Base-by-base conservation (phyloP, 1,284 basidiomycete species). In the Meira miltonrushii region DNA sequence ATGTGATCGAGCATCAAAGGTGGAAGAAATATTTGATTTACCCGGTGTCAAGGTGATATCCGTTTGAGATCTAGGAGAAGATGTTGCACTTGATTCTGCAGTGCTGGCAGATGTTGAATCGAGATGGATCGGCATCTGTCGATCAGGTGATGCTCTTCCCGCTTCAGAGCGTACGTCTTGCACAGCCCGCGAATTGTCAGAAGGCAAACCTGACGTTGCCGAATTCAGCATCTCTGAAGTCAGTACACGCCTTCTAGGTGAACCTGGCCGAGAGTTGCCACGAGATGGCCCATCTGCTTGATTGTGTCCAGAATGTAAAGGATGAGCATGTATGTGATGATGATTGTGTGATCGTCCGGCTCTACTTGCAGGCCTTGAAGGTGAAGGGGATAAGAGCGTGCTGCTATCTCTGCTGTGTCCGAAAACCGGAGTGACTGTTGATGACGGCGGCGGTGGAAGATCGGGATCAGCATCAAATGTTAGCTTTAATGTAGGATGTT, bases 401-500 rank as follows among this genome's bases (percentile, higher is more conserved):
- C 43, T 56, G n/a, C n/a, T 57, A 19, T 39, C 50, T 39, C 50
- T 53, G 5, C 28, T 39, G 33, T 55, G 57, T 33, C 28, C 28
- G 6, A 55, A 43, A 15, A 21, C 4, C 6, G 41, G 19, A 21
- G 41, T 43, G 3, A 10, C 41, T n/a, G 41, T n/a, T 15, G 41
- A 43, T 9, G 19, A 38, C 33, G 54, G 55, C 15, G 56, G 53
- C 10, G 57, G 54, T 17, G 57, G 57, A 10, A 59, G 38, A 11
- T 43, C 39, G 12, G 57, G 57, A 40, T 59, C 55, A 15, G 46
- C 52, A 50, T 74, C 68, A 41, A 75, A 75, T 38, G 63, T 62
- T 8, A 75, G 65, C 49, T 65, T 62, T n/a, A 75, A 55, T 12
- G 71, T 62, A 6, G 72, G 72, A 58, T 74, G 73, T n/a, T 64